A percentile compares a stretch with the other conserved stretches of the same genome.
These are phyloP conservation scores for Camptophora hylomeconis DNA, from an alignment of 2,329 filamentous ascomycete species.

Conservation along the genomic window DNA sequence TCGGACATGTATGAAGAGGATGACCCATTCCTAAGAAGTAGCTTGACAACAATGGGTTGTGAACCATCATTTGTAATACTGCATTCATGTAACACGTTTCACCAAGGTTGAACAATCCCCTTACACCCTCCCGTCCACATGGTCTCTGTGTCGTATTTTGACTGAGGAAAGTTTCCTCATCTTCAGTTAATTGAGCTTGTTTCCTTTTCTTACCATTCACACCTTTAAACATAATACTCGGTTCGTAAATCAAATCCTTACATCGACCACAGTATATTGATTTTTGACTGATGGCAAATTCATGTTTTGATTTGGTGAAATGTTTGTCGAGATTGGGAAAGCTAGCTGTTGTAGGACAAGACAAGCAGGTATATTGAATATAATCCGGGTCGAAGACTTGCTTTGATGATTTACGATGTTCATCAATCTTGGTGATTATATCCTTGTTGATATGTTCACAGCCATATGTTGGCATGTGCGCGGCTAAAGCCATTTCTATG, in stretches of 20 bases:
- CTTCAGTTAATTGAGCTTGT: slow-evolving; percentile 26
- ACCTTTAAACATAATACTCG: slow-evolving; percentile 8
- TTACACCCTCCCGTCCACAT: slow-evolving; percentile 74
- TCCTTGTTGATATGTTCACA: slow-evolving; percentile 16
- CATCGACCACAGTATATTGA: slow-evolving; percentile 15
- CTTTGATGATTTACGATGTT: slow-evolving; percentile 6
- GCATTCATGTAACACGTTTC: slow-evolving; percentile 98
- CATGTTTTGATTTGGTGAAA: slow-evolving; percentile 13
- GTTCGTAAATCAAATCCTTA: slow-evolving; percentile 16
- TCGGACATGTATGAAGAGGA: slow-evolving; percentile 58
- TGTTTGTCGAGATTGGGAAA: slow-evolving; percentile 14
- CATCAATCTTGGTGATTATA: slow-evolving; percentile 10
- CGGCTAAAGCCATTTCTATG: slow-evolving; percentile 8
- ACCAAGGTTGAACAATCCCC: slow-evolving; percentile 94
- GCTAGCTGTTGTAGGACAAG: slow-evolving; percentile 11
- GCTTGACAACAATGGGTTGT: slow-evolving; percentile 82
- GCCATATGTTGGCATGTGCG: slow-evolving; percentile 13
- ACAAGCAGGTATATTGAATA: slow-evolving; percentile 14
- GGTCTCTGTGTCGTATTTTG: slow-evolving; percentile 41
- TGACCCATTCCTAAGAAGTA: slow-evolving; percentile 91
- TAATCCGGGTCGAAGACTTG: slow-evolving; percentile 10
- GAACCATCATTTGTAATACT: slow-evolving; percentile 81
- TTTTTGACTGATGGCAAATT: slow-evolving; percentile 12
- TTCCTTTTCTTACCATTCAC: slow-evolving; percentile 22
- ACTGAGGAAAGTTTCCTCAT: slow-evolving; percentile 43